phyloP scores from a whole-genome alignment of 345 rosid species.

The Ailanthus altissimus region DNA sequence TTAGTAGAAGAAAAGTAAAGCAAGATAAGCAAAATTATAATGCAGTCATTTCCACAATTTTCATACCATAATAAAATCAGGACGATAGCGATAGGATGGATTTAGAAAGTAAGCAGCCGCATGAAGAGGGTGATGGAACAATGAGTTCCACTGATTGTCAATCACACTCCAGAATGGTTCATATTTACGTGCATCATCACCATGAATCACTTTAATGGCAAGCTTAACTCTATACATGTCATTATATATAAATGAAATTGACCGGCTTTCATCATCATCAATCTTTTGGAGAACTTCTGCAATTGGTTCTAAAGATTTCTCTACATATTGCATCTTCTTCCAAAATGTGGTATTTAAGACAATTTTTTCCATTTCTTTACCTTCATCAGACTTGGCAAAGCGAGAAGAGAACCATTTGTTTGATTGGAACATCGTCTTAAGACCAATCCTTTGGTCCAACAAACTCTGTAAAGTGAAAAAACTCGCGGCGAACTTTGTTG shows the following conservation, averaged over 20 bases:
- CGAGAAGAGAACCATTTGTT: slow-evolving; percentile 62
- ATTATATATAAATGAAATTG: slow-evolving; percentile 56
- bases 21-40: neutral
- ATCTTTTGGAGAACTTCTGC: slow-evolving; percentile 60
- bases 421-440: slow-evolving; percentile 72
- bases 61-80: slow-evolving; percentile 75
- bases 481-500: slow-evolving; percentile 47
- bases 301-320: slow-evolving; percentile 68
- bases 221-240: slow-evolving; percentile 63
- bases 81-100: slow-evolving; percentile 74
- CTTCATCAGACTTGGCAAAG: slow-evolving; percentile 53
- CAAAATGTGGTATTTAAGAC: slow-evolving; percentile 60
- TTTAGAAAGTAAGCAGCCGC: slow-evolving; percentile 92
- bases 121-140: slow-evolving; percentile 82
- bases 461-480: slow-evolving; percentile 60
- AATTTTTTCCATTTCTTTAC: slow-evolving; percentile 63
- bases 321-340: slow-evolving; percentile 66
- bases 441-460: slow-evolving; percentile 57
- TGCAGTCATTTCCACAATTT: neutral
- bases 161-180: slow-evolving; percentile 82
- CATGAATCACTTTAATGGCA: slow-evolving; percentile 58
- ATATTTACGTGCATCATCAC: slow-evolving; percentile 63
- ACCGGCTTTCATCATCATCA: slow-evolving; percentile 40
- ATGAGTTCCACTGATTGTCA: slow-evolving; percentile 68
- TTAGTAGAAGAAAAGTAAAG: neutral